Evolutionary conservation across 2,329 filamentous ascomycete genomes (phyloP), one percentile per base, ranked within the genome.

Genomic region (Aspergillus clavatus): DNA sequence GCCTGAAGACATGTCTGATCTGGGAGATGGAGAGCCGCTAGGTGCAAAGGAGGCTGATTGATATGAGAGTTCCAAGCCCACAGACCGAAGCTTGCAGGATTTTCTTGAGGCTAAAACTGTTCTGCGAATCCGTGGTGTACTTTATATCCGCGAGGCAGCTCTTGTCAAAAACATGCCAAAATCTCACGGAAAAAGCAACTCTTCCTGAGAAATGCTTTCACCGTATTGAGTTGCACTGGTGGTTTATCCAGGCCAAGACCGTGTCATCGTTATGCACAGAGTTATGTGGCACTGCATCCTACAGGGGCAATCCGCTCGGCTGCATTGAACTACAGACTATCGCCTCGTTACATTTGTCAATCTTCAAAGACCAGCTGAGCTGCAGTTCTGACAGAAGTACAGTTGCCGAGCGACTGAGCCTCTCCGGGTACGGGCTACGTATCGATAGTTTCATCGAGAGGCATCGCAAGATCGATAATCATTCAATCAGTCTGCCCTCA

Each of bases 321-420:
- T 55, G 52, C 48, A 47, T 47, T 46, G 35, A 45, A 43, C 45
- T 49, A 29, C 41, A 46, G 42, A 50, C 52, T 56, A 56, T 52
- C 49, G 52, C 44, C 38, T 36, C 37, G 41, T 23, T 50, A 46
- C 43, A 48, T 48, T 40, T 45, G 43, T 29, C 41, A 43, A 43
- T 41, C 38, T 24, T 39, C 35, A 46, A 45, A 48, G 48, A 45
- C 45, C 43, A 43, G 27, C 45, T 33, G 40, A 18, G 19, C 18
- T 11, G 31, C 10, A 10, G 18, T 18, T 3, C 10, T 12, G 8
- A 21, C 31, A 21, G 18, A 1, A 33, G 14, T 10, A 35, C 31
- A 8, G 7, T 35, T 10, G 5, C 16, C 10, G 11, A 35, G 16
- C 6, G 31, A 12, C 12, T 35, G 7, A 35, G 16, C 16, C 18